Evolutionary conservation across 1,284 basidiomycete genomes (phyloP).

Genomic region (Sanguinoderma infundibulare): DNA sequence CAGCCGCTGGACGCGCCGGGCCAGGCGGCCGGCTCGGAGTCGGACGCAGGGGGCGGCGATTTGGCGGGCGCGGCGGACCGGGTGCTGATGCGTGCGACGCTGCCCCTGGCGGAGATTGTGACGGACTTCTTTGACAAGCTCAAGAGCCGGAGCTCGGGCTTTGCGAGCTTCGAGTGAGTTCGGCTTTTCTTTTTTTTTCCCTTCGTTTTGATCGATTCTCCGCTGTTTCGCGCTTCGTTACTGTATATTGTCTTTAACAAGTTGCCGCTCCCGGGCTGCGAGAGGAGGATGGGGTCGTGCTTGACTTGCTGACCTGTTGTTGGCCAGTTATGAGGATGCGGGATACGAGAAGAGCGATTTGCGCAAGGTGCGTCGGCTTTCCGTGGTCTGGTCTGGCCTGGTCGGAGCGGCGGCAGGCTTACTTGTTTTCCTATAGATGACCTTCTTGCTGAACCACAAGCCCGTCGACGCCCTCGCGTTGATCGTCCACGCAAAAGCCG

Average conservation of each 20-base stretch:
- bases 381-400: neutral
- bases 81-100: slow-evolving; percentile 77
- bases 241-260: neutral
- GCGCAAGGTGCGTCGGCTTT: slow-evolving; percentile 64
- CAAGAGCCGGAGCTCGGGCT: slow-evolving; percentile 90
- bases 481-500: slow-evolving; percentile 80
- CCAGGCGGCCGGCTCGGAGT: slow-evolving; percentile 33
- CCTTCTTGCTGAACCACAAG: slow-evolving; percentile 85
- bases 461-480: slow-evolving; percentile 92
- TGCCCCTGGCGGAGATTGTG: slow-evolving; percentile 92
- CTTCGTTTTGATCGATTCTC: neutral
- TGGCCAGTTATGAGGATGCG: slow-evolving; percentile 83
- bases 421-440: slow-evolving; percentile 52
- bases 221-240: neutral
- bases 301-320: slow-evolving; percentile 7
- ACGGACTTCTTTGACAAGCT: slow-evolving; percentile 93
- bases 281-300: neutral
- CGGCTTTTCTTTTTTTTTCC: neutral
- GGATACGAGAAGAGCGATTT: slow-evolving; percentile 84
- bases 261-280: neutral
- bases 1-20: slow-evolving; percentile 73
- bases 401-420: neutral
- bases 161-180: slow-evolving; percentile 89
- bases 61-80: slow-evolving; percentile 37
- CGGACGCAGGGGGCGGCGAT: neutral